phyloP scores from a whole-genome alignment of 2,329 filamentous ascomycete genomes.

The Fusarium foetens region DNA sequence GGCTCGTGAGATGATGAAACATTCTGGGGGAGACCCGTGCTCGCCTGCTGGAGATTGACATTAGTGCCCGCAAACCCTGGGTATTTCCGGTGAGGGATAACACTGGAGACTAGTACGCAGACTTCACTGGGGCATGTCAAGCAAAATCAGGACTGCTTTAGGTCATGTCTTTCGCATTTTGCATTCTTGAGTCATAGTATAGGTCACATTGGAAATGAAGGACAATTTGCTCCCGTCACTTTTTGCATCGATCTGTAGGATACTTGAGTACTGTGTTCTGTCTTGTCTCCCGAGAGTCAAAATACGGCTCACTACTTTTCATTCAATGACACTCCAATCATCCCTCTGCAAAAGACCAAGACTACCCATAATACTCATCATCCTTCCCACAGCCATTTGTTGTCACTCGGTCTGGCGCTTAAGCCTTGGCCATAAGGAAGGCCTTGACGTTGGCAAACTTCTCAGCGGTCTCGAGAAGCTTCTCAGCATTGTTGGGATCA shows the following conservation, averaged over 20 bases:
- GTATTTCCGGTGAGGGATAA: neutral
- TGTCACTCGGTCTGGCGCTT: neutral
- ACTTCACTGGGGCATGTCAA: neutral
- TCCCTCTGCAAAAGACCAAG: neutral
- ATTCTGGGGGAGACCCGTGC: conserved; percentile 10
- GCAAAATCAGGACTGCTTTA: neutral
- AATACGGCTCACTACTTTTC: neutral
- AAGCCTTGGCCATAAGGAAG: conserved; percentile 7
- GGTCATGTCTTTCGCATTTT: too few relatives aligned
- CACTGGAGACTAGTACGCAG: neutral
- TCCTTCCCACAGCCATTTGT: neutral
- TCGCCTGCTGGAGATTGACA: neutral
- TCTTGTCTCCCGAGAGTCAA: neutral
- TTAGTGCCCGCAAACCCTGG: conserved; percentile 5
- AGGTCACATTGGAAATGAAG: neutral
- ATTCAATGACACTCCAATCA: neutral
- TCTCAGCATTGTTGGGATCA: conserved; percentile 5
- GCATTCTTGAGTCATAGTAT: neutral
- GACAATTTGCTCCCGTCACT: neutral
- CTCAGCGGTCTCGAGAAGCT: neutral
- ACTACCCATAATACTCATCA: neutral
- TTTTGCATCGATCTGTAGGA: neutral
- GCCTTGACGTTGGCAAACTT: conserved; percentile 13
- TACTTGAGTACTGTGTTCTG: neutral
- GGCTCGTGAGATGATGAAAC: neutral